Conservation (phyloP, 2,329 filamentous ascomycete species). For the Diaporthe sp. region DNA sequence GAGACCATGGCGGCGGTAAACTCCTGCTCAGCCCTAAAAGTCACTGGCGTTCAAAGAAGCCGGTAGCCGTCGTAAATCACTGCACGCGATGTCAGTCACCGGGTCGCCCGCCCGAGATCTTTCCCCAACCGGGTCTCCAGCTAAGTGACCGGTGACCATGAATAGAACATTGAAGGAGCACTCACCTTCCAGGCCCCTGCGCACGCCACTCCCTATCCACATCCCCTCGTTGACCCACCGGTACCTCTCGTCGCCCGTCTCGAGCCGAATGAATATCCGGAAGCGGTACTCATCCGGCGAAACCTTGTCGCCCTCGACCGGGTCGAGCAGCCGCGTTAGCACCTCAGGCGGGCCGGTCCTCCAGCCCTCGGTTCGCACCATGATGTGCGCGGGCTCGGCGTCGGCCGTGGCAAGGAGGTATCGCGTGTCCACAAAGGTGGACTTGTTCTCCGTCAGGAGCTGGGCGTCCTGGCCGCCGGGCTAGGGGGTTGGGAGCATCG, state of each 20-base stretch:
- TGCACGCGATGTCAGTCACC: background rate
- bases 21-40: too few relatives aligned
- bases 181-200: constrained; percentile 40
- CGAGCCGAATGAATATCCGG: constrained; percentile 35
- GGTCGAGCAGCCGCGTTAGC: constrained; percentile 40
- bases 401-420: constrained; percentile 42
- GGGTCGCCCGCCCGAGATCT: too few relatives aligned
- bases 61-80: constrained; percentile 38
- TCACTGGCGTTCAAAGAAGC: constrained; percentile 11
- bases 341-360: constrained; percentile 43
- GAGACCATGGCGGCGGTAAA: background rate
- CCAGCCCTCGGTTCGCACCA: constrained; percentile 44
- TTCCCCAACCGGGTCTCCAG: too few relatives aligned
- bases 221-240: constrained; percentile 35
- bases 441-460: constrained; percentile 40
- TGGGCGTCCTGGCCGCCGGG: constrained; percentile 44
- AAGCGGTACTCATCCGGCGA: constrained; percentile 37
- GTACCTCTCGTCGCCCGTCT: constrained; percentile 40
- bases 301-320: constrained; percentile 40
- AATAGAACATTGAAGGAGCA: background rate
- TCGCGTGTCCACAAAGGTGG: constrained; percentile 43
- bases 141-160: too few relatives aligned
- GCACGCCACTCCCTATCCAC: constrained; percentile 40
- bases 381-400: constrained; percentile 42
- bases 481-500: background rate